Evolutionary conservation across 192 early-diverging fungal species (phyloP).

Genomic region (Rhizophagus prolifer): DNA sequence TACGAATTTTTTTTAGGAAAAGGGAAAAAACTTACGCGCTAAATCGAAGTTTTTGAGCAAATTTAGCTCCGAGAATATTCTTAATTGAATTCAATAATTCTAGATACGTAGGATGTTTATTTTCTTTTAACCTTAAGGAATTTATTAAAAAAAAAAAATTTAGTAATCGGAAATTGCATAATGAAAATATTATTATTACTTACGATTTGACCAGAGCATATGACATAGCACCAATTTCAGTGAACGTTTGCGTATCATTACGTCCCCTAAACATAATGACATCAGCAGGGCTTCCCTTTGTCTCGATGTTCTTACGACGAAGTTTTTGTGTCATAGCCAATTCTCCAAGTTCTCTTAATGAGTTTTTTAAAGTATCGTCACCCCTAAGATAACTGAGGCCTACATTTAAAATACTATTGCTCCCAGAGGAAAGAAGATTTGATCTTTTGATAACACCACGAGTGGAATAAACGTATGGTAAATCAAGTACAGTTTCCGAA

Average conservation of each 20-base stretch:
- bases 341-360: no score
- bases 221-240: conserved; percentile 80
- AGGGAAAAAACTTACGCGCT: conserved; percentile 36
- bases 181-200: background rate
- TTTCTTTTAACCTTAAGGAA: conserved; percentile 45
- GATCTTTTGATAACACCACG: conserved; percentile 53
- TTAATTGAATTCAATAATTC: conserved; percentile 66
- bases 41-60: conserved; percentile 80
- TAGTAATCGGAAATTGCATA: conserved; percentile 23
- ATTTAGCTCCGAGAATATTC: conserved; percentile 61
- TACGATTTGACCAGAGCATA: conserved; percentile 64
- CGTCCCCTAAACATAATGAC: conserved; percentile 84
- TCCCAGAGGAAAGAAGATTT: conserved; percentile 45
- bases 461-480: conserved; percentile 77
- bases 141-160: background rate
- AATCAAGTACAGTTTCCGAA: conserved; percentile 76
- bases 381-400: conserved; percentile 51
- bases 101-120: conserved; percentile 62
- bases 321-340: no score
- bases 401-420: conserved; percentile 39
- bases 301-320: conserved; percentile 27
- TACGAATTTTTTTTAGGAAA: background rate
- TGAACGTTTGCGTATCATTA: conserved; percentile 79
- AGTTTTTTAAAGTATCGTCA: conserved; percentile 37
- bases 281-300: conserved; percentile 58